phyloP scores from a whole-genome alignment of 208 protist species.

The Angomonas deanei region DNA sequence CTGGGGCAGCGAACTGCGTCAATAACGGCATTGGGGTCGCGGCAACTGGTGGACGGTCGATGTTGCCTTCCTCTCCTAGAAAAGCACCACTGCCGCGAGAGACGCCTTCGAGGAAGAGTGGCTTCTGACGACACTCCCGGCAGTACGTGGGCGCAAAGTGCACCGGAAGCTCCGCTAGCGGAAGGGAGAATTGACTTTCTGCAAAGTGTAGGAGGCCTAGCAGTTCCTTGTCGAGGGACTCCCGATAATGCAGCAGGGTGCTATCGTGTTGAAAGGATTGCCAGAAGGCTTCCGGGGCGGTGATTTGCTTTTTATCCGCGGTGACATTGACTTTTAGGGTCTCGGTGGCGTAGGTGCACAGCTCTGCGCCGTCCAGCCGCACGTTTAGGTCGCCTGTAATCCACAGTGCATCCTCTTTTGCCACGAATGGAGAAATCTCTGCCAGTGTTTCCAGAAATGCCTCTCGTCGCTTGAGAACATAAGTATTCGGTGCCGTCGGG shows the following conservation, averaged over 20 bases:
- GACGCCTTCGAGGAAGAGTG: not conserved
- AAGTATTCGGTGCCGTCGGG: conserved; percentile 55
- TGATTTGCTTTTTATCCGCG: conserved; percentile 22
- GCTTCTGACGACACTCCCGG: conserved; percentile 12
- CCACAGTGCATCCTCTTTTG: conserved; percentile 58
- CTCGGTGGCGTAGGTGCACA: conserved; percentile 24
- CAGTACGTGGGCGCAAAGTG: conserved; percentile 63
- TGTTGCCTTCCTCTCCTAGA: not conserved
- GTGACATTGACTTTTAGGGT: conserved; percentile 32
- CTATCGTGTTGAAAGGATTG: not conserved
- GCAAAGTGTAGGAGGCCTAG: conserved; percentile 45
- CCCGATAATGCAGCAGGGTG: conserved; percentile 13
- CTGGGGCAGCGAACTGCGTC: conserved; percentile 6
- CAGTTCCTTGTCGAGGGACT: conserved; percentile 43
- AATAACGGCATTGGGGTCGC: conserved; percentile 13
- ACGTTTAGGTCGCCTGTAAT: conserved; percentile 78
- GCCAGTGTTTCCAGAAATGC: conserved; percentile 55
- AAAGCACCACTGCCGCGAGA: not conserved
- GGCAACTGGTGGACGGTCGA: not conserved
- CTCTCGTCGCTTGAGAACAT: conserved; percentile 34
- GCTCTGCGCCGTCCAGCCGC: conserved; percentile 40
- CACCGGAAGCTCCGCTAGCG: conserved; percentile 59
- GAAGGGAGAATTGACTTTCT: conserved; percentile 34
- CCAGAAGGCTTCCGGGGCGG: not conserved
- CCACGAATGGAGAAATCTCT: conserved; percentile 41